Conservation (phyloP, 306 rosid species). For the Oxytropis ochrocephala region DNA sequence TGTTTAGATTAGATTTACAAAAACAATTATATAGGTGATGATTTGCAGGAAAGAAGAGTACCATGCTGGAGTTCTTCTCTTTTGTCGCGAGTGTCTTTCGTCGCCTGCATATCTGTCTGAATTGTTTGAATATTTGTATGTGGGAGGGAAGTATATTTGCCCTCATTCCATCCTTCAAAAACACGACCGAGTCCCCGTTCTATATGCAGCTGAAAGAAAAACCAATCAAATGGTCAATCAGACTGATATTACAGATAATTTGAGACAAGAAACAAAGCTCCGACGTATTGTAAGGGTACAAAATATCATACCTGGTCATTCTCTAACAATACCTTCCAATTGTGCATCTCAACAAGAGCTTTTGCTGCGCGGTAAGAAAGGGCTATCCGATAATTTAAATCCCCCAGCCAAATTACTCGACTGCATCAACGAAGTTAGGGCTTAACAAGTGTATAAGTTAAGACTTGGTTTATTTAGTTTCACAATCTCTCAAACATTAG, state of each 20-base stretch:
- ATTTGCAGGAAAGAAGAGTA: slow-evolving; percentile 24
- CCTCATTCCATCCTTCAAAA: slow-evolving; percentile 90
- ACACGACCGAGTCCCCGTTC: slow-evolving; percentile 77
- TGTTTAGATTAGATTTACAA: slow-evolving; percentile 6
- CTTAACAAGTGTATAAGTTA: background rate
- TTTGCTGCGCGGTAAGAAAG: slow-evolving; percentile 80
- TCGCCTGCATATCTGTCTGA: slow-evolving; percentile 97
- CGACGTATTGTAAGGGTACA: slow-evolving; percentile 13
- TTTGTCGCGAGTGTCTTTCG: slow-evolving; percentile 65
- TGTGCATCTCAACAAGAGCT: slow-evolving; percentile 89
- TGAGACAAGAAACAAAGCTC: background rate
- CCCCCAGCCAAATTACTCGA: slow-evolving; percentile 96
- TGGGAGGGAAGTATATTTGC: slow-evolving; percentile 93
- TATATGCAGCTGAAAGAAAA: slow-evolving; percentile 63
- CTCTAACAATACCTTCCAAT: slow-evolving; percentile 79
- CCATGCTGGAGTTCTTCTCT: slow-evolving; percentile 99
- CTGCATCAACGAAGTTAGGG: slow-evolving; percentile 37
- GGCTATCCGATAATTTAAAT: slow-evolving; percentile 92
- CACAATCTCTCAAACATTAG: background rate
- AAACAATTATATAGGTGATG: background rate
- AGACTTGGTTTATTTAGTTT: background rate
- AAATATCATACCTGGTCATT: slow-evolving; percentile 81
- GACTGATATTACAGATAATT: slow-evolving; percentile 13
- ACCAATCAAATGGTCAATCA: slow-evolving; percentile 28
- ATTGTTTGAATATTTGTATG: slow-evolving; percentile 92